phyloP scores from a whole-genome alignment of 164 flowering plant species.

The Brasenia schreberi region DNA sequence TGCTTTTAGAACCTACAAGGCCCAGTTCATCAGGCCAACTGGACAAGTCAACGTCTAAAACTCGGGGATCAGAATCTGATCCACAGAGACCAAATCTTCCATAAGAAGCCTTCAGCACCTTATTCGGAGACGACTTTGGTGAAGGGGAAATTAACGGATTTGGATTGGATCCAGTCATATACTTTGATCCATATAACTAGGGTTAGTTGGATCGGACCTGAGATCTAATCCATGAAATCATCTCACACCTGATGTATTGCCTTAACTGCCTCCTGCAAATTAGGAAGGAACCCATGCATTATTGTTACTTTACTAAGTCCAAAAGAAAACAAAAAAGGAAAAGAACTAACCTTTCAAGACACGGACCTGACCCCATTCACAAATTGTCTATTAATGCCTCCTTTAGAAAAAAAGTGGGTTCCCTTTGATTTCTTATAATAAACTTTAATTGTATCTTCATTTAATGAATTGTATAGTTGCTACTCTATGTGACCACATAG shows the following conservation, averaged over 20 bases:
- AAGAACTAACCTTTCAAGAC: not conserved
- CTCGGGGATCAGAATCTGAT: too few relatives aligned
- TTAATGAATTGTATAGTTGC: too few relatives aligned
- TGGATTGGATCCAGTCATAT: not conserved
- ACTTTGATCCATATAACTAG: not conserved
- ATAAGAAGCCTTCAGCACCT: too few relatives aligned
- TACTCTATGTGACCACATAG: too few relatives aligned
- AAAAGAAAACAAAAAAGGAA: not conserved
- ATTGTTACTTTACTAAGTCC: not conserved
- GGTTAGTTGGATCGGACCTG: not conserved
- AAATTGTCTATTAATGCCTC: not conserved
- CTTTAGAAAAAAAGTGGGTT: too few relatives aligned
- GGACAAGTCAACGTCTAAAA: too few relatives aligned
- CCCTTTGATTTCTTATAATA: too few relatives aligned
- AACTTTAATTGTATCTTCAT: too few relatives aligned
- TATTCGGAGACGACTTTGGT: too few relatives aligned
- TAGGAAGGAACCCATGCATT: not conserved
- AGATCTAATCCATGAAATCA: not conserved
- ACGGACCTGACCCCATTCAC: not conserved
- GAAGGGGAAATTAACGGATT: not conserved
- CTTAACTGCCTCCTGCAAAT: not conserved
- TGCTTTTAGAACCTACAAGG: too few relatives aligned
- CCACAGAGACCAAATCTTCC: too few relatives aligned
- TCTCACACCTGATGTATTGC: not conserved
- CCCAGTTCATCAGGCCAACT: too few relatives aligned